Evolutionary conservation across 176 grass and related monocot genomes (phyloP), one percentile per base, ranked within the genome.

Genomic region (Oryza australiensis): DNA sequence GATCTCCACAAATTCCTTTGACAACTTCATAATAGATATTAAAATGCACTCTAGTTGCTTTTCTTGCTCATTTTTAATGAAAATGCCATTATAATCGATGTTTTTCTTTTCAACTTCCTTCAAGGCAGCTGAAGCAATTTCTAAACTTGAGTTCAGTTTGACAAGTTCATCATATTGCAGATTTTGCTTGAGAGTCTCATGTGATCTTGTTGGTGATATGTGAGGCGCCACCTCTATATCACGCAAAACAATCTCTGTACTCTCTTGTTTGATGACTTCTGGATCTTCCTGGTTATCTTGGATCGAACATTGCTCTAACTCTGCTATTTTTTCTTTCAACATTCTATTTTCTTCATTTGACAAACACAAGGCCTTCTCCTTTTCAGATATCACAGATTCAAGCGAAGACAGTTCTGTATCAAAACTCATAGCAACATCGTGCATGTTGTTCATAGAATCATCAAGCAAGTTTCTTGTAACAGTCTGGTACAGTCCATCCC

Each of bases 1-100:
- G 55, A 93, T 90, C 66, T 88, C 80, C 9, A 78, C 81, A 90
- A 91, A 85, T 68, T 84, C 86, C 85, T 99, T 88, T 86, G 93
- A 93, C 53, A 95, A 75, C 45, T 92, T 88, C 82, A 86, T 89
- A 26, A 95, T 81, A 83, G 87, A 88, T 73, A 82, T 79, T 55
- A 88, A 80, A 86, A 93, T 85, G 80, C 75, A 83, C 76, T 88
- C 85, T 41, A 95, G 62, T 70, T 91, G 89, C 63, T 88, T 91
- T 85, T 86, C 87, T 86, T 91, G 89, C 34, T 88, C 93, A n/a
- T 85, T 88, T 48, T 91, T 94, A 67, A 48, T 78, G 74, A 77
- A 62, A 79, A 62, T 75, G 43, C 26, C 42, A 49, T 45, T 43
- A 57, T 32, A 63, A 9, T 79, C 68, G 42, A 70, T 26, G 22